Evolutionary conservation across 1,139 yeast species (phyloP).

Genomic region (Zygoascus meyerae): DNA sequence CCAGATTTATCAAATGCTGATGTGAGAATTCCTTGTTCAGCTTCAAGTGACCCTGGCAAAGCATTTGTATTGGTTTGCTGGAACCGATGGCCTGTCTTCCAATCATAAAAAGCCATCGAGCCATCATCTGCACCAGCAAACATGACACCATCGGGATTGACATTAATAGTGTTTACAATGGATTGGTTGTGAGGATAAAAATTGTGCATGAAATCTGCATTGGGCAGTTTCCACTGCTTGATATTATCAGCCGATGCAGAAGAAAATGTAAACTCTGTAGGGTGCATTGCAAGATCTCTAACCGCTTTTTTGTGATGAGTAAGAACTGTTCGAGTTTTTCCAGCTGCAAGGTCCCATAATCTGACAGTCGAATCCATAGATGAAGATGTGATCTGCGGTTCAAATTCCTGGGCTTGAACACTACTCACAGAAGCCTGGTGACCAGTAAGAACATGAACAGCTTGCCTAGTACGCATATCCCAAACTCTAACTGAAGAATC

Average conservation of each 20-base stretch:
- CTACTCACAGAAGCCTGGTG: slow-evolving; percentile 72
- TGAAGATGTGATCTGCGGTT: slow-evolving; percentile 81
- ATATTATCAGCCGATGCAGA: slow-evolving; percentile 76
- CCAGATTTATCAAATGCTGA: slow-evolving; percentile 79
- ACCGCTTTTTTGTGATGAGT: slow-evolving; percentile 86
- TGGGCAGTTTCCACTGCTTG: slow-evolving; percentile 79
- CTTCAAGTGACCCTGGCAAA: slow-evolving; percentile 63
- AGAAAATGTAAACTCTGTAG: slow-evolving; percentile 68
- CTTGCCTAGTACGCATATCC: slow-evolving; percentile 81
- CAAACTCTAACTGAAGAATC: slow-evolving; percentile 85
- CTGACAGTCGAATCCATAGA: slow-evolving; percentile 82
- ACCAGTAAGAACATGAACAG: slow-evolving; percentile 74
- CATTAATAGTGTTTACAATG: slow-evolving; percentile 63
- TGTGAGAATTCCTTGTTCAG: slow-evolving; percentile 65
- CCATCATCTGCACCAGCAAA: slow-evolving; percentile 89
- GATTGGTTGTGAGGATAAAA: slow-evolving; percentile 44
- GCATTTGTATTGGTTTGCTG: slow-evolving; percentile 51
- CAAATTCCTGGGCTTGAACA: slow-evolving; percentile 60
- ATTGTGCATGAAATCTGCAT: slow-evolving; percentile 61
- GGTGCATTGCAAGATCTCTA: slow-evolving; percentile 65
- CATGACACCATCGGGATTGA: slow-evolving; percentile 61
- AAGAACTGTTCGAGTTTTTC: slow-evolving; percentile 51
- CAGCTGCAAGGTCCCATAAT: slow-evolving; percentile 80
- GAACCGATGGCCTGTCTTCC: slow-evolving; percentile 58
- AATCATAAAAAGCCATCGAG: slow-evolving; percentile 68